A percentile compares a stretch with the other conserved stretches of the same genome.
Evolutionary conservation across 805 yeast species (phyloP).

Genomic region (Saccharomycopsis oosterbeekiorum): DNA sequence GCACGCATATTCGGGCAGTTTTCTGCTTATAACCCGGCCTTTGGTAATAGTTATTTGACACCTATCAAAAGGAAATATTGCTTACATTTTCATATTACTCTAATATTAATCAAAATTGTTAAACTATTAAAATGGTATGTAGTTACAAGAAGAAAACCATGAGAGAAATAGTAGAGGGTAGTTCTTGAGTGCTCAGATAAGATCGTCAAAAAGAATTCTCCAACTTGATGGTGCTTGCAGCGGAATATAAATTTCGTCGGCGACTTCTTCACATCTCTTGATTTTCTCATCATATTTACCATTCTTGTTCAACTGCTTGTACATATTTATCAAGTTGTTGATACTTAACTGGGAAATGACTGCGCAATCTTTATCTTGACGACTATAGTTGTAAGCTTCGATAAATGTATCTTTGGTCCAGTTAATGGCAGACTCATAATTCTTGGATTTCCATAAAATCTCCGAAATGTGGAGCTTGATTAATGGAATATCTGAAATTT

Average conservation of each 20-base stretch:
- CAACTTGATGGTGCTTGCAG: slow-evolving; percentile 1
- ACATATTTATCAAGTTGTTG: slow-evolving; percentile 29
- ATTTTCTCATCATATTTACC: slow-evolving; percentile 16
- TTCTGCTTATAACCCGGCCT: no score
- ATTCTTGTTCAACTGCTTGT: slow-evolving; percentile 13
- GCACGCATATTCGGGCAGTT: no score
- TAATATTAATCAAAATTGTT: no score
- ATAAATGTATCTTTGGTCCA: slow-evolving; percentile 32
- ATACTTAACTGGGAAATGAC: slow-evolving; percentile 31
- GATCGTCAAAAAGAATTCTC: slow-evolving; percentile 2
- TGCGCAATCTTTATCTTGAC: slow-evolving; percentile 29
- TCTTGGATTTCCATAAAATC: slow-evolving; percentile 29
- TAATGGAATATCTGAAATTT: slow-evolving; percentile 25
- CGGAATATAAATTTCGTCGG: slow-evolving; percentile 16
- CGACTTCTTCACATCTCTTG: slow-evolving; percentile 14
- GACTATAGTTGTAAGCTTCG: slow-evolving; percentile 25
- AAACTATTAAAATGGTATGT: no score
- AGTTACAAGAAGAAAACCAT: no score
- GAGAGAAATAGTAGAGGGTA: not conserved
- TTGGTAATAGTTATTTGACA: no score
- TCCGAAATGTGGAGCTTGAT: slow-evolving; percentile 35
- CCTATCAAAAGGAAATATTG: no score
- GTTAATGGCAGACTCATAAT: slow-evolving; percentile 29
- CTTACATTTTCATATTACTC: no score
- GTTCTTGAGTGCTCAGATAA: not conserved